Percentiles rank a stretch among this genome's conserved stretches.
These are phyloP conservation scores for Ophiocordyceps camponoti-floridani DNA, from an alignment of 2,329 filamentous ascomycete genomes.

Conservation along the genomic window DNA sequence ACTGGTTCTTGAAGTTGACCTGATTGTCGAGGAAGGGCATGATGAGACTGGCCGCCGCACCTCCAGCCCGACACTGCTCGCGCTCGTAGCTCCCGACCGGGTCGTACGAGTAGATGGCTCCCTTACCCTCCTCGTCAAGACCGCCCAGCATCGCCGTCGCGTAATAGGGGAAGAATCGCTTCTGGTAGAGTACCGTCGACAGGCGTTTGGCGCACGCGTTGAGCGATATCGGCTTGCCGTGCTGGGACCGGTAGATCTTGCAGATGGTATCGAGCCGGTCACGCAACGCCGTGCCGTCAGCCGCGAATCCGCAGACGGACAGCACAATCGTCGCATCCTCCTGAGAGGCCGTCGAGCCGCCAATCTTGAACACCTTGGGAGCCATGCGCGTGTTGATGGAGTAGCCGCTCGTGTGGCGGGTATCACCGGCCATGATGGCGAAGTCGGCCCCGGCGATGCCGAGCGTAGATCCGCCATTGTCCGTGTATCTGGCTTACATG, in stretches of 20 bases:
- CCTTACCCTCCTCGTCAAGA: constrained; percentile 84
- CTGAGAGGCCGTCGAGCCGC: constrained; percentile 73
- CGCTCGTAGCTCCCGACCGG: constrained; percentile 95
- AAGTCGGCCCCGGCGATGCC: constrained; percentile 91
- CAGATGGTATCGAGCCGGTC: constrained; percentile 87
- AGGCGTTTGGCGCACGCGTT: constrained; percentile 88
- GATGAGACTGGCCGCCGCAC: constrained; percentile 82
- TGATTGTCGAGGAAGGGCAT: constrained; percentile 99
- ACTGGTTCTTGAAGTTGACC: constrained; percentile 99
- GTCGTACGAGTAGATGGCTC: constrained; percentile 93
- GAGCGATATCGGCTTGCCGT: constrained; percentile 90
- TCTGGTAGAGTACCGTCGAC: constrained; percentile 88
- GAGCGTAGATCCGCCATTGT: constrained; percentile 93
- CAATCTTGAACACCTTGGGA: constrained; percentile 95
- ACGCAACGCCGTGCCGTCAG: constrained; percentile 83
- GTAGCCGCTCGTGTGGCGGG: constrained; percentile 87
- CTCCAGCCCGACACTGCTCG: constrained; percentile 87
- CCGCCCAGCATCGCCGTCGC: constrained; percentile 87
- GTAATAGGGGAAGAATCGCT: constrained; percentile 99
- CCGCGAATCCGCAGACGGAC: constrained; percentile 88
- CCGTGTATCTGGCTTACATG: constrained; percentile 55
- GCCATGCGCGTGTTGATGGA: constrained; percentile 95
- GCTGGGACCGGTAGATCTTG: constrained; percentile 98
- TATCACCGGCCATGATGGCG: constrained; percentile 93
- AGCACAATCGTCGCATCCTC: constrained; percentile 74